phyloP scores from a whole-genome alignment of 2,329 filamentous ascomycete genomes.

The Myriosclerotinia duriaeana region DNA sequence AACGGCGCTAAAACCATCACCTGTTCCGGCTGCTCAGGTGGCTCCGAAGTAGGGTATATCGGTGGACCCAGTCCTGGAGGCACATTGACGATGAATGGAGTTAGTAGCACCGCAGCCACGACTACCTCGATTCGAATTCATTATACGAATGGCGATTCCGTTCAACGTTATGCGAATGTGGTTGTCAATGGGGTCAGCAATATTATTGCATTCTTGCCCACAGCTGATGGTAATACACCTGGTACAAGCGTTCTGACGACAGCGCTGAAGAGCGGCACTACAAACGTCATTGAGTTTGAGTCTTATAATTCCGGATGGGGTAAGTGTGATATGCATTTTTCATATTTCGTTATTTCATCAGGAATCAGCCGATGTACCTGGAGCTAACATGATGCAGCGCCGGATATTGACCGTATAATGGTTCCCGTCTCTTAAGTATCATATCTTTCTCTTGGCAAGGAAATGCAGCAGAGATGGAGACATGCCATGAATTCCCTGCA shows the following conservation, averaged over 20 bases:
- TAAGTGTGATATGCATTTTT: conserved; percentile 29
- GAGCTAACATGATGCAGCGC: conserved; percentile 40
- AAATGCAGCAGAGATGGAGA: background rate
- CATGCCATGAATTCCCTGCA: background rate
- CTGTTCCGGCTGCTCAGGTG: conserved; percentile 54
- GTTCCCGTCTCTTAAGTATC: conserved; percentile 47
- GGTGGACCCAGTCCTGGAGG: conserved; percentile 50
- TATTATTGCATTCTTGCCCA: conserved; percentile 56
- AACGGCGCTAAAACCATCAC: conserved; percentile 48
- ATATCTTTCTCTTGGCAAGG: background rate
- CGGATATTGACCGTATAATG: conserved; percentile 55
- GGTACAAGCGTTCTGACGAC: conserved; percentile 50
- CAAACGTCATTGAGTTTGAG: conserved; percentile 52
- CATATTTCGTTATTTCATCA: background rate
- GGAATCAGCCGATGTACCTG: background rate
- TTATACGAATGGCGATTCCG: conserved; percentile 56
- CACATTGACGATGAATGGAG: conserved; percentile 48
- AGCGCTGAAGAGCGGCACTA: conserved; percentile 47
- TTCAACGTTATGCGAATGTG: conserved; percentile 54
- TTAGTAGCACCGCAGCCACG: conserved; percentile 47
- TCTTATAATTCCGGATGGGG: conserved; percentile 45
- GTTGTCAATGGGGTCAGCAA: conserved; percentile 54
- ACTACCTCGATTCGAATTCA: conserved; percentile 55
- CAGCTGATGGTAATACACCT: conserved; percentile 46
- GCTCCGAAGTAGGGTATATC: conserved; percentile 53